Percentiles rank a stretch among this genome's conserved stretches.
Conservation (phyloP, 306 rosid genomes). For the Trifolium pratense region DNA sequence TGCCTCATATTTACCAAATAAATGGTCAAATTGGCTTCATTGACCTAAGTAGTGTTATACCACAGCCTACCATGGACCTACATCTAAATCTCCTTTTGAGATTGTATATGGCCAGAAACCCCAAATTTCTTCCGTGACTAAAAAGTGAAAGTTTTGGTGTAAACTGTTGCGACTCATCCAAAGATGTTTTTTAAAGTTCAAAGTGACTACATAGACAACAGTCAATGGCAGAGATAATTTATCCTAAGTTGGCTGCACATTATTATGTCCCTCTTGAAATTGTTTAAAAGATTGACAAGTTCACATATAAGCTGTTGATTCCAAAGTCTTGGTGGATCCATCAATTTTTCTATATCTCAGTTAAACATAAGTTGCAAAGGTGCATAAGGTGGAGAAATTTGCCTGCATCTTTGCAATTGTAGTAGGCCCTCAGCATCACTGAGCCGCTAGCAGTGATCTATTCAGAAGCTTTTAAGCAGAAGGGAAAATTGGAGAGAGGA, state of each 20-base stretch:
- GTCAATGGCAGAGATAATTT: neutral
- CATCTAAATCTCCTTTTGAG: neutral
- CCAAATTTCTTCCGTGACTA: neutral
- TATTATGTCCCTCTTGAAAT: neutral
- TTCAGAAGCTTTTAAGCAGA: neutral
- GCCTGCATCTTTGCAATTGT: neutral
- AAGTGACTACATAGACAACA: neutral
- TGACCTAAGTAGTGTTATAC: neutral
- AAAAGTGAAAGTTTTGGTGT: neutral
- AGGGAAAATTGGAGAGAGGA: neutral
- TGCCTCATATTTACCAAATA: neutral
- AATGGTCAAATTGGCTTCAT: slow-evolving; percentile 3
- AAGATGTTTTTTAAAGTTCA: neutral
- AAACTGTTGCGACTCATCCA: neutral
- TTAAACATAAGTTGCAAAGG: neutral
- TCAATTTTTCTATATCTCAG: neutral
- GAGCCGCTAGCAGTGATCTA: neutral
- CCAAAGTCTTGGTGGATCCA: neutral
- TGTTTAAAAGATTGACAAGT: neutral
- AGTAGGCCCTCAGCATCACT: neutral
- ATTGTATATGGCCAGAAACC: neutral
- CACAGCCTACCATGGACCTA: neutral
- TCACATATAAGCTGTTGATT: too few relatives aligned
- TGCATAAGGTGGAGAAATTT: neutral
- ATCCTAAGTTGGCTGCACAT: neutral